Percentiles rank a stretch among this genome's conserved stretches.
These are phyloP conservation scores for Hericium alpestre DNA, from an alignment of 768 basidiomycete species.

Conservation along the genomic window DNA sequence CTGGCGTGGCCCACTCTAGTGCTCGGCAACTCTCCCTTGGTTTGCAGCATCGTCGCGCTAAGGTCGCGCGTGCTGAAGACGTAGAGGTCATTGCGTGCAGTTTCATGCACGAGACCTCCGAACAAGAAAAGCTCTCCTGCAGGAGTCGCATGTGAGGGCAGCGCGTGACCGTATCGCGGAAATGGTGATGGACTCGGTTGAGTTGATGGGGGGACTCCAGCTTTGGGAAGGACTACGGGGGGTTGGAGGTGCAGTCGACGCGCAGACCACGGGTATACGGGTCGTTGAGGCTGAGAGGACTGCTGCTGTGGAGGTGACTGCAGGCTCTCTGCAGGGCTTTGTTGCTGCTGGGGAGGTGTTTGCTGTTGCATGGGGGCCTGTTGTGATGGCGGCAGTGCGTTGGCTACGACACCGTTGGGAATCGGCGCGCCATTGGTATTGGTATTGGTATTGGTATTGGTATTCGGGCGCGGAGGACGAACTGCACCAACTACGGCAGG, in stretches of 20 bases:
- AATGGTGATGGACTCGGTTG: conserved; percentile 80
- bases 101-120: conserved; percentile 89
- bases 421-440: conserved; percentile 17
- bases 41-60: conserved; percentile 74
- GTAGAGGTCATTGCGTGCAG: conserved; percentile 87
- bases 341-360: conserved; percentile 22
- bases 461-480: conserved; percentile 19
- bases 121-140: conserved; percentile 92
- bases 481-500: conserved; percentile 58
- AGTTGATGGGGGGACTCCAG: conserved; percentile 51
- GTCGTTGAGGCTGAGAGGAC: conserved; percentile 32
- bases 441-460: no score
- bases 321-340: conserved; percentile 8
- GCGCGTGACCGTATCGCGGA: conserved; percentile 91
- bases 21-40: conserved; percentile 78
- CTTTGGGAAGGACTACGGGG: conserved; percentile 52
- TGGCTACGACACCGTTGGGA: conserved; percentile 25
- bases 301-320: conserved; percentile 17
- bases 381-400: conserved; percentile 14
- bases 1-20: conserved; percentile 94
- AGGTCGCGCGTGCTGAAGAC: conserved; percentile 75
- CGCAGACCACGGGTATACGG: conserved; percentile 77
- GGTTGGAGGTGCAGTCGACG: conserved; percentile 63
- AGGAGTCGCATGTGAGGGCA: conserved; percentile 68
- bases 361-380: conserved; percentile 15